Evolutionary conservation across 805 yeast species (phyloP).

Genomic region (Pichia cabralensis): DNA sequence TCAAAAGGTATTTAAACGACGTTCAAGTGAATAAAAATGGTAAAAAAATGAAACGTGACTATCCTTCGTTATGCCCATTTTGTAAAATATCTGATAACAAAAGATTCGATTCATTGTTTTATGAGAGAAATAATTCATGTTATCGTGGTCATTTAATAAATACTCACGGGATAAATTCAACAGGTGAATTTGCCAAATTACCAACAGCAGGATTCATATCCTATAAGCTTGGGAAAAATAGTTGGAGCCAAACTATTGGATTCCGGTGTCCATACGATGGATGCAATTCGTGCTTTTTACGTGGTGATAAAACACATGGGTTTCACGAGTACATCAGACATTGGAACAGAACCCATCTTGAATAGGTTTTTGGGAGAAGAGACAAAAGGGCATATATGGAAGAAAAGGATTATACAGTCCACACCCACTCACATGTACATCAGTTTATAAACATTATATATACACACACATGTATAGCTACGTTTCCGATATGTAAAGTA

Average conservation of each 20-base stretch:
- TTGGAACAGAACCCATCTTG: constrained; percentile 6
- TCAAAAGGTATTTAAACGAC: constrained; percentile 6
- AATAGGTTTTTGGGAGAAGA: background rate
- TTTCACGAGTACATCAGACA: constrained; percentile 11
- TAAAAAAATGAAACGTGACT: constrained; percentile 7
- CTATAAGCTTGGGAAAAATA: constrained; percentile 7
- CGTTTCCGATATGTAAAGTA: no score
- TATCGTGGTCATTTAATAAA: constrained; percentile 13
- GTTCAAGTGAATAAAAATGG: constrained; percentile 2
- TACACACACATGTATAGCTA: no score
- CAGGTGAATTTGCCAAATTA: constrained; percentile 6
- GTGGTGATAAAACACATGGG: constrained; percentile 11
- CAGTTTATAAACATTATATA: no score
- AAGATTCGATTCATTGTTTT: constrained; percentile 7
- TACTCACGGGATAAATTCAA: constrained; percentile 11
- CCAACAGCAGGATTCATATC: constrained; percentile 5
- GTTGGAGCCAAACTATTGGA: constrained; percentile 5
- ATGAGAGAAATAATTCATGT: constrained; percentile 11
- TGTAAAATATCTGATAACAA: constrained; percentile 2
- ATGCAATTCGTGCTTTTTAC: constrained; percentile 4
- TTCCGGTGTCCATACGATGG: constrained; percentile 7
- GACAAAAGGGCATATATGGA: no score
- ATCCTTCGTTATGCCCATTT: constrained; percentile 9
- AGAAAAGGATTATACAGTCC: no score
- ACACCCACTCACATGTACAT: no score